Conservation (phyloP, 192 early-diverging fungal genomes). For the Lobosporangium transversale region DNA sequence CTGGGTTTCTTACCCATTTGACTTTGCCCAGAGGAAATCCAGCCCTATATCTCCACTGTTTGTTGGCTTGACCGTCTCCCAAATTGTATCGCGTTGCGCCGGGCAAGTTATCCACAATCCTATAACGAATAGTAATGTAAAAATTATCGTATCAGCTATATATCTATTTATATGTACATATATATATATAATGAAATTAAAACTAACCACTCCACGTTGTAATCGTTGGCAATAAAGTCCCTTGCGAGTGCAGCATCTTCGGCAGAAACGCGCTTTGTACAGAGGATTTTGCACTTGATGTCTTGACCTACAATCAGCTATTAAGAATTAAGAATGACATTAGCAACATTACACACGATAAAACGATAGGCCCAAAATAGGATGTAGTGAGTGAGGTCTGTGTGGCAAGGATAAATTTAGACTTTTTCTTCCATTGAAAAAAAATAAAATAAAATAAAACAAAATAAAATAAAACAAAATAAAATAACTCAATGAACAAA, state of each 20-base stretch:
- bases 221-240: conserved; percentile 65
- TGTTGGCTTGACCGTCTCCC: conserved; percentile 41
- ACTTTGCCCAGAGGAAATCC: conserved; percentile 70
- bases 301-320: conserved; percentile 58
- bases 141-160: too few relatives aligned
- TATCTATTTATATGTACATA: background rate
- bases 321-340: too few relatives aligned
- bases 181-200: background rate
- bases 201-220: conserved; percentile 68
- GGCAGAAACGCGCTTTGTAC: conserved; percentile 56
- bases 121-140: background rate
- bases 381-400: too few relatives aligned
- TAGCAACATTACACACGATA: too few relatives aligned
- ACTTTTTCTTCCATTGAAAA: too few relatives aligned
- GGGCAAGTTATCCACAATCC: conserved; percentile 75
- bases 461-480: too few relatives aligned
- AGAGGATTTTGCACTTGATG: conserved; percentile 62
- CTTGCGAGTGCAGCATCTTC: conserved; percentile 58
- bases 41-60: conserved; percentile 58
- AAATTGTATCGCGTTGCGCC: conserved; percentile 62
- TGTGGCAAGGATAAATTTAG: too few relatives aligned
- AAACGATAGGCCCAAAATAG: too few relatives aligned
- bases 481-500: too few relatives aligned
- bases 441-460: too few relatives aligned
- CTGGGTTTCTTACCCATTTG: conserved; percentile 46